Conservation (phyloP, 805 yeast species). For the Torulaspora quercuum region DNA sequence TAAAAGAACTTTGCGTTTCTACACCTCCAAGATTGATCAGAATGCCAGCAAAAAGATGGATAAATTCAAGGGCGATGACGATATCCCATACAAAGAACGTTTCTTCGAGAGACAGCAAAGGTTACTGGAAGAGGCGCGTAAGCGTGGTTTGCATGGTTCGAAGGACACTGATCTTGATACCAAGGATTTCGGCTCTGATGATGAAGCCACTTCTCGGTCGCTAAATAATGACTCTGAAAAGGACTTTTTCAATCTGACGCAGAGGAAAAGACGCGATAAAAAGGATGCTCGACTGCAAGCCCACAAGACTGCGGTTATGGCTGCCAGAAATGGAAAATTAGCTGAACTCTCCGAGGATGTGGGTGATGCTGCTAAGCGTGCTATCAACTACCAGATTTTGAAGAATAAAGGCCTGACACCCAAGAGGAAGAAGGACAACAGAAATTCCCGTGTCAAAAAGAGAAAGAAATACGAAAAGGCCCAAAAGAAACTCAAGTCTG, state of each 20-base stretch:
- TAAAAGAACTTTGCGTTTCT: constrained; percentile 82
- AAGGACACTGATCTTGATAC: constrained; percentile 57
- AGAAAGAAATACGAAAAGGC: constrained; percentile 95
- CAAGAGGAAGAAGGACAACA: constrained; percentile 84
- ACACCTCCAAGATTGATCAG: constrained; percentile 94
- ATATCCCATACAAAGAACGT: constrained; percentile 88
- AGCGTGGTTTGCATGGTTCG: constrained; percentile 63
- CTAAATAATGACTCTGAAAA: constrained; percentile 48
- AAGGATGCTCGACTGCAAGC: constrained; percentile 56
- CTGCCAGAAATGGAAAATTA: constrained; percentile 81
- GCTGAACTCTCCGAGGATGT: constrained; percentile 61
- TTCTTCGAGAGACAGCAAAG: constrained; percentile 86
- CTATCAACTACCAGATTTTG: constrained; percentile 87
- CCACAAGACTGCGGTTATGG: constrained; percentile 67
- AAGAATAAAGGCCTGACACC: constrained; percentile 97
- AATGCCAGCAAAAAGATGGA: constrained; percentile 60
- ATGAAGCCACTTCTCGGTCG: constrained; percentile 41
- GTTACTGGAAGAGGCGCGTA: constrained; percentile 80
- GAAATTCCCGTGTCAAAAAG: constrained; percentile 97
- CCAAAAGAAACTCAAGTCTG: constrained; percentile 85
- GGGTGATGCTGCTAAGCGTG: constrained; percentile 87
- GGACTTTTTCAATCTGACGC: constrained; percentile 57
- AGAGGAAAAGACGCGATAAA: constrained; percentile 44
- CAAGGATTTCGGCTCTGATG: constrained; percentile 48
- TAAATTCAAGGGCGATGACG: constrained; percentile 74